A percentile compares a stretch with the other conserved stretches of the same genome.
Conservation (phyloP, 2,329 filamentous ascomycete species). For the Penicillium polonicum region DNA sequence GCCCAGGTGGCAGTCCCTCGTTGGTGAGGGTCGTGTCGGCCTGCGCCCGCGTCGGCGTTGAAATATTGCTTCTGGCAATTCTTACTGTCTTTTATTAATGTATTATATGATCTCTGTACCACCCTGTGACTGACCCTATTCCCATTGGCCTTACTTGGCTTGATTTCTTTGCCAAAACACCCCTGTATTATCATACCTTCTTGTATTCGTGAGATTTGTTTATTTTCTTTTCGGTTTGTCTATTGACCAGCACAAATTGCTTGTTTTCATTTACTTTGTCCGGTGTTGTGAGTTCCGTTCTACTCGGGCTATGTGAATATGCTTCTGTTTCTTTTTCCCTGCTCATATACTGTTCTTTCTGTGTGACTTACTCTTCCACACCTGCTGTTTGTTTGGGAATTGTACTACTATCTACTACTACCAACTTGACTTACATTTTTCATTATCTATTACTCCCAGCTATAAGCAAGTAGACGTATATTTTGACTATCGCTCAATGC, state of each 20-base stretch:
- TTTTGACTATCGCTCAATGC: background rate
- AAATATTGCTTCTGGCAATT: background rate
- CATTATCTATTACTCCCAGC: background rate
- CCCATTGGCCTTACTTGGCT: constrained; percentile 2
- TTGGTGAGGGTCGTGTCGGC: constrained; percentile 46
- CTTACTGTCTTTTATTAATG: constrained; percentile 10
- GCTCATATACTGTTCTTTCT: background rate
- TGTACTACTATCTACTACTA: constrained; percentile 12
- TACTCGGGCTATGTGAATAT: constrained; percentile 12
- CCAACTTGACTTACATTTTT: background rate
- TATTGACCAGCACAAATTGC: constrained; percentile 6
- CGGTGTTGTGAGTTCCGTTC: background rate
- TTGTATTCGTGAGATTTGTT: constrained; percentile 1
- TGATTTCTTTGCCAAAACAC: constrained; percentile 14
- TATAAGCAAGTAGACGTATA: background rate
- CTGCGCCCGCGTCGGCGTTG: constrained; percentile 34
- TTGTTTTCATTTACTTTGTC: background rate
- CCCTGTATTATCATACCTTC: constrained; percentile 22
- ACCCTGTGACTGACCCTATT: constrained; percentile 12
- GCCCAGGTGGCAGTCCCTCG: constrained; percentile 44
- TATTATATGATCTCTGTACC: constrained; percentile 19
- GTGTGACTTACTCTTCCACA: constrained; percentile 3
- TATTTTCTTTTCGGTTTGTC: background rate
- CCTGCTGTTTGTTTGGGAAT: background rate
- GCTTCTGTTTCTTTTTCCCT: background rate